phyloP scores from a whole-genome alignment of 345 rosid species.

The Eucalyptus decipiens region DNA sequence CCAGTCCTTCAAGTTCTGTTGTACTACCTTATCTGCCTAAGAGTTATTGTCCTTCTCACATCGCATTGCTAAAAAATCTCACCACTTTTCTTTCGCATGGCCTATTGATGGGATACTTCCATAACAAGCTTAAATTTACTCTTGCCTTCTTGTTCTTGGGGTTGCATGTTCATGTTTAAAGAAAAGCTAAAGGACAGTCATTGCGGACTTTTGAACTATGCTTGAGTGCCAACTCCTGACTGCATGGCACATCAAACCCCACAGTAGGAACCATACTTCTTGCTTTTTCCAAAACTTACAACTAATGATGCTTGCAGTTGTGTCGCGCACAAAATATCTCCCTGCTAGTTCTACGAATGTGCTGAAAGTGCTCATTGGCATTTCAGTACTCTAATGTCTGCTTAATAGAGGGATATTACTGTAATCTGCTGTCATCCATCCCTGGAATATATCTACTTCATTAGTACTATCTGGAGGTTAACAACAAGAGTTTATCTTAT shows the following conservation, averaged over 20 bases:
- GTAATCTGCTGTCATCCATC: not conserved
- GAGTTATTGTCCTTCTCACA: not conserved
- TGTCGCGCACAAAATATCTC: not conserved
- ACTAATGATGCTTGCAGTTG: not conserved
- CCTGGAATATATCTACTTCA: not conserved
- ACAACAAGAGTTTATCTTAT: not conserved
- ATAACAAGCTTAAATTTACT: not conserved
- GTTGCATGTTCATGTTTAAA: not conserved
- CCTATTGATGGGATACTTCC: not conserved
- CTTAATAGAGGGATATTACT: not conserved
- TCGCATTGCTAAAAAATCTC: not conserved
- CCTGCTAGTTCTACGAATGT: not conserved
- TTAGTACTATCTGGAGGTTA: not conserved
- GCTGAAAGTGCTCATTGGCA: not conserved
- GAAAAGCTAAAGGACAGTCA: not conserved
- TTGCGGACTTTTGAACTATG: not conserved
- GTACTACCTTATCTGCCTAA: not conserved
- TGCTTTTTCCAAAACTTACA: not conserved
- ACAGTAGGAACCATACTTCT: not conserved
- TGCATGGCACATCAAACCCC: not conserved
- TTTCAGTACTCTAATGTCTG: not conserved
- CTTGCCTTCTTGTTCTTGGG: not conserved
- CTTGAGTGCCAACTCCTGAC: not conserved
- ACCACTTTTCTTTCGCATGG: not conserved
- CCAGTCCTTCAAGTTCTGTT: not conserved